Conservation (phyloP, 306 rosid species). For the Gleditsia sinensis region DNA sequence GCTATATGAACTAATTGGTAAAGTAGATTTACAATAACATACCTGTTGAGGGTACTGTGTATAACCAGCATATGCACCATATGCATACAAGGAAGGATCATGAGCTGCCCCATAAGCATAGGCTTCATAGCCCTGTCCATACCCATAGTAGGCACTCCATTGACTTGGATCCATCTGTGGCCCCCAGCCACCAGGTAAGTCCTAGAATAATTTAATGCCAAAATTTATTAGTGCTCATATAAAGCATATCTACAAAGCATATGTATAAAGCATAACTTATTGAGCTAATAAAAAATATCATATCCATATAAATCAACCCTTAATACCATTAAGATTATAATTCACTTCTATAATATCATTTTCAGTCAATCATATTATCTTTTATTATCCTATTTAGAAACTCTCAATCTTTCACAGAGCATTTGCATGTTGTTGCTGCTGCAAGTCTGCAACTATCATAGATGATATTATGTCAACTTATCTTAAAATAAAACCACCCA, state of each 20-base stretch:
- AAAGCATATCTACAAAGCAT: background rate
- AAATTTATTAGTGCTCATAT: conserved; percentile 7
- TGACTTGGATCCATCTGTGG: conserved; percentile 78
- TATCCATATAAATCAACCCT: background rate
- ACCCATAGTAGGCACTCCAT: conserved; percentile 83
- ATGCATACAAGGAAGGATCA: conserved; percentile 79
- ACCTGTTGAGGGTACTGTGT: conserved; percentile 85
- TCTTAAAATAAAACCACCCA: no score
- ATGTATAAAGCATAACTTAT: no score
- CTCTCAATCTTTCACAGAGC: background rate
- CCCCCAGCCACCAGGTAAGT: conserved; percentile 68
- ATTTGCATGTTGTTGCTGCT: background rate
- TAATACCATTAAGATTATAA: background rate
- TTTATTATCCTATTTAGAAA: background rate
- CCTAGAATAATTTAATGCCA: conserved; percentile 46
- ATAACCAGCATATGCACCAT: conserved; percentile 76
- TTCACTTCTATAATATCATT: background rate
- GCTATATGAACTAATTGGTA: background rate
- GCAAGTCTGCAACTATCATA: background rate
- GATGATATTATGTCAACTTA: background rate
- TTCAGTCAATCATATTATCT: background rate
- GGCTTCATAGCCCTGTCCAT: conserved; percentile 89
- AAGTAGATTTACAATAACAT: conserved; percentile 32
- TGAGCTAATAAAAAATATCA: conserved; percentile 15
- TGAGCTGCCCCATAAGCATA: conserved; percentile 73